phyloP scores from a whole-genome alignment of 2,329 filamentous ascomycete species.

The Coleophoma crateriformis region DNA sequence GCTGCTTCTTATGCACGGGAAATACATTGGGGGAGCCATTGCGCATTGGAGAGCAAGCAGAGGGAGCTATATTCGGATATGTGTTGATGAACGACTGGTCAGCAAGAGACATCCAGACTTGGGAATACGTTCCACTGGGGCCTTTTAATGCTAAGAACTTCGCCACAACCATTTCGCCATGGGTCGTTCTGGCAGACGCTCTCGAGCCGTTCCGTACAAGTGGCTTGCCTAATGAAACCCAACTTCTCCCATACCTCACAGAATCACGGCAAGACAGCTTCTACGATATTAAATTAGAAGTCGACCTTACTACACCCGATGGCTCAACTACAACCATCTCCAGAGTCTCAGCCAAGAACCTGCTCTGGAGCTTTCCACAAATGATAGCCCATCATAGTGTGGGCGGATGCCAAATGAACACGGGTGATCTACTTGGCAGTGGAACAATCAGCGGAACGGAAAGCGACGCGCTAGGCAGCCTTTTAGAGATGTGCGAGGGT shows the following conservation, averaged over 20 bases:
- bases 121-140: slow-evolving; percentile 79
- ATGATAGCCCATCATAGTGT: slow-evolving; percentile 78
- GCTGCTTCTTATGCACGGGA: slow-evolving; percentile 62
- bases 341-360: slow-evolving; percentile 55
- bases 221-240: slow-evolving; percentile 48
- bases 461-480: slow-evolving; percentile 52
- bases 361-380: slow-evolving; percentile 79
- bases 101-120: slow-evolving; percentile 74
- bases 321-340: slow-evolving; percentile 52
- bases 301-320: slow-evolving; percentile 52
- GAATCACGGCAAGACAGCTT: slow-evolving; percentile 53
- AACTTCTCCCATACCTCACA: slow-evolving; percentile 57
- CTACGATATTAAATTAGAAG: slow-evolving; percentile 64
- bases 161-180: slow-evolving; percentile 69
- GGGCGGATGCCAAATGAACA: slow-evolving; percentile 68
- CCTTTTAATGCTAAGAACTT: slow-evolving; percentile 86
- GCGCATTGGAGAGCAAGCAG: slow-evolving; percentile 52
- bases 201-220: slow-evolving; percentile 59
- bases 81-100: slow-evolving; percentile 88
- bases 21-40: slow-evolving; percentile 63
- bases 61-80: slow-evolving; percentile 70
- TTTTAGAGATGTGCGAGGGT: slow-evolving; percentile 66
- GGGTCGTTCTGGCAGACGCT: slow-evolving; percentile 74
- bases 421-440: slow-evolving; percentile 71
- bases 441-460: slow-evolving; percentile 69